Evolutionary conservation across 805 yeast species (phyloP), one percentile per base, ranked within the genome.

Genomic region (Candida cerambycidarum): DNA sequence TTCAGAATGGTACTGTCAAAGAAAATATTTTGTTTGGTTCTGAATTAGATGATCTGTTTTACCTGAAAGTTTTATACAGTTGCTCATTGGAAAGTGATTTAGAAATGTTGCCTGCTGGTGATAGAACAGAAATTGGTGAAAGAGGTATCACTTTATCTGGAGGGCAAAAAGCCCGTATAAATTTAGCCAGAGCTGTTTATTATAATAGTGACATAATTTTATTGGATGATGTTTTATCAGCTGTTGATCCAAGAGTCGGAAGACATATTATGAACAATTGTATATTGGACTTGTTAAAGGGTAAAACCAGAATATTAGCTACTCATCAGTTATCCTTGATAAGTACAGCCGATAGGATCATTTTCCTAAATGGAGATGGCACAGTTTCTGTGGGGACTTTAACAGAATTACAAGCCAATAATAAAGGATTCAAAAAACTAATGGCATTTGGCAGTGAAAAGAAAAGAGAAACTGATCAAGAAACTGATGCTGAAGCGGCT

Each of bases 231-330:
- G 70, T 64, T 13, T 56, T 64, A 39, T 57, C 63, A 39, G 70
- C 70, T 5, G 70, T 65, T 30, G 70, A 65, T 54, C 67, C 70
- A 2, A 55, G 63, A 48, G 69, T 65, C 15, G 70, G 69, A 34
- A 61, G 57, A 41, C 68, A 63, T 43, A 63, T 65, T 23, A 57
- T 63, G 64, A 48, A 60, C 9, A 50, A 56, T 35, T 63, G 68
- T 53, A 39, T 63, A 2, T 34, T 56, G 39, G 67, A 62, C 9
- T 40, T 61, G 13, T 47, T 63, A 24, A 55, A 52, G 29, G 56
- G 51, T 15, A 63, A 53, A 33, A 65, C 71, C 1, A 53, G 69
- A 43, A 49, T 65, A 12, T 57, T 65, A 27, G 71, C 69, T 8
- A 65, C 71, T 3, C 69, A 65, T 47, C 69, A 64, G 32, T 54